phyloP scores from a whole-genome alignment of 495 filamentous ascomycete species.

The Hypoxylon fuscum region DNA sequence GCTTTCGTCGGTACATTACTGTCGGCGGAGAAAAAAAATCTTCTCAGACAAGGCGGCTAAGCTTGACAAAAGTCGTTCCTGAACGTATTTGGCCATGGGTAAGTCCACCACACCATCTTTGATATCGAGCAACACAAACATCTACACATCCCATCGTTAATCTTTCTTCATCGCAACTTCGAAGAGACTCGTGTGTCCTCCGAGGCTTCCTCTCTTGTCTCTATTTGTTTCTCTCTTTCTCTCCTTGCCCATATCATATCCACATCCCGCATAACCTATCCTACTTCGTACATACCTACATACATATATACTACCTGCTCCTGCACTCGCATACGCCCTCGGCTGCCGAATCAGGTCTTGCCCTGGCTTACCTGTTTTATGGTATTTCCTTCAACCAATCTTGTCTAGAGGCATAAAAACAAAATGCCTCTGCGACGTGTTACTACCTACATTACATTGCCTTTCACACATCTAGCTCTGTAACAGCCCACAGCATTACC shows the following conservation, averaged over 20 bases:
- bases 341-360: constrained; percentile 31
- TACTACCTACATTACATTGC: constrained; percentile 46
- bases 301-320: constrained; percentile 37
- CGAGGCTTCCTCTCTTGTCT: constrained; percentile 35
- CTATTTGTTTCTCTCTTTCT: constrained; percentile 29
- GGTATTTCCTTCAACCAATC: constrained; percentile 31
- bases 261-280: constrained; percentile 45
- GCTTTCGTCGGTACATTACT: constrained; percentile 34
- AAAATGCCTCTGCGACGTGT: constrained; percentile 55
- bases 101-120: constrained; percentile 49
- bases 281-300: constrained; percentile 46
- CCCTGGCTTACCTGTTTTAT: constrained; percentile 21
- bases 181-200: no score
- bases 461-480: constrained; percentile 43
- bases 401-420: constrained; percentile 36
- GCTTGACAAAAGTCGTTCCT: constrained; percentile 45
- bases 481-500: constrained; percentile 46
- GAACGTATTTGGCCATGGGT: constrained; percentile 54
- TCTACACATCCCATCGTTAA: constrained; percentile 24
- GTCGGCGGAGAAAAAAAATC: constrained; percentile 40
- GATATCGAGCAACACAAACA: constrained; percentile 34
- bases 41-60: constrained; percentile 54
- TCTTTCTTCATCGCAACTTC: constrained; percentile 18
- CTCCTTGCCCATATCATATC: constrained; percentile 43
- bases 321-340: constrained; percentile 33